Percentiles rank a stretch among this genome's conserved stretches.
These are phyloP conservation scores for Scutellaria barbata DNA, from an alignment of 257 asterid species.

Conservation along the genomic window DNA sequence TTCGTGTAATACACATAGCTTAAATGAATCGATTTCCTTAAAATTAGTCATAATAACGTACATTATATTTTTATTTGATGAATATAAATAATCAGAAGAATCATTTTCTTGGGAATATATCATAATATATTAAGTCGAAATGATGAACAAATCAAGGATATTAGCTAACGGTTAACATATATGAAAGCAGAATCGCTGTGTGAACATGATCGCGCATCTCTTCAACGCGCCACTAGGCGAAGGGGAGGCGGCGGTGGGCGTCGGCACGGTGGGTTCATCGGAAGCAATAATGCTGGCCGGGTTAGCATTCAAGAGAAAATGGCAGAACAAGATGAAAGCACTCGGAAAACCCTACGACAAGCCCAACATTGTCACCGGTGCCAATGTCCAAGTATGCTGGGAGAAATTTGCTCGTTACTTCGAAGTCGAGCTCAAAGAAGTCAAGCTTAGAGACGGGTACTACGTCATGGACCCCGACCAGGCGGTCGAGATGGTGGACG, in stretches of 20 bases:
- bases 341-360: conserved; percentile 79
- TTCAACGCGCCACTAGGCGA: conserved; percentile 88
- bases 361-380: conserved; percentile 92
- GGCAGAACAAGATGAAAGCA: conserved; percentile 90
- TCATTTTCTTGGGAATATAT: too few relatives aligned
- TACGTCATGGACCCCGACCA: conserved; percentile 90
- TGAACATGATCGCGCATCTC: conserved; percentile 86
- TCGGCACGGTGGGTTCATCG: conserved; percentile 92
- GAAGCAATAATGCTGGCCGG: conserved; percentile 99
- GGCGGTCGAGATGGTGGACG: conserved; percentile 90
- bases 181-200: conserved; percentile 73
- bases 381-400: conserved; percentile 96
- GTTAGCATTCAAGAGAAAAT: conserved; percentile 80
- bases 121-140: too few relatives aligned
- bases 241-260: conserved; percentile 80
- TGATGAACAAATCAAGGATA: too few relatives aligned
- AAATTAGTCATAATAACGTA: too few relatives aligned
- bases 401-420: conserved; percentile 91
- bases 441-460: conserved; percentile 75
- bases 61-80: too few relatives aligned
- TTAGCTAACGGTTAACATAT: background rate
- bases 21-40: too few relatives aligned
- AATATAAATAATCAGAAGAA: too few relatives aligned
- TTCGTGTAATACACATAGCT: too few relatives aligned
- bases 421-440: conserved; percentile 91